Percentiles rank a stretch among this genome's conserved stretches.
Conservation (phyloP, 2,329 filamentous ascomycete species). For the Tricladium varicosporioides region DNA sequence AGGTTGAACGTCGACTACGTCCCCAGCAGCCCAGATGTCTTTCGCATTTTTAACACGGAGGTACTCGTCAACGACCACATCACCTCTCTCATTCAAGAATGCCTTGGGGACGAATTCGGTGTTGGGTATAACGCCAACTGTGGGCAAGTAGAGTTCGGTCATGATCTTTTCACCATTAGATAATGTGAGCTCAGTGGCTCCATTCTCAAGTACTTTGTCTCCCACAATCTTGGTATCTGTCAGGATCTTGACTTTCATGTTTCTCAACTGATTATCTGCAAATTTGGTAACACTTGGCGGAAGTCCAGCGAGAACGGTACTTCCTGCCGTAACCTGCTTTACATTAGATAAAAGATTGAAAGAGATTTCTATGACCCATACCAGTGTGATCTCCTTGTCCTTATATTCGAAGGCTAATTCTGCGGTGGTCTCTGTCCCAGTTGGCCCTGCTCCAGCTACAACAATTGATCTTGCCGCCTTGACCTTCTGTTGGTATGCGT, state of each 20-base stretch:
- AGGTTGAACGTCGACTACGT: slow-evolving; percentile 25
- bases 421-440: slow-evolving; percentile 34
- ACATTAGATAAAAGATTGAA: too few relatives aligned
- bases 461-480: slow-evolving; percentile 27
- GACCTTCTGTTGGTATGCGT: slow-evolving; percentile 21
- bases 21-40: slow-evolving; percentile 28
- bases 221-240: slow-evolving; percentile 41
- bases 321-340: slow-evolving; percentile 12
- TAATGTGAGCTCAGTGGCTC: slow-evolving; percentile 46
- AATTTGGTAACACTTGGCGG: slow-evolving; percentile 22
- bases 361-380: slow-evolving; percentile 1
- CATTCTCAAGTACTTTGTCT: slow-evolving; percentile 39
- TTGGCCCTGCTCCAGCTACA: slow-evolving; percentile 32
- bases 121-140: slow-evolving; percentile 54
- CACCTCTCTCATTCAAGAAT: slow-evolving; percentile 44
- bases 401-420: slow-evolving; percentile 31
- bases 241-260: slow-evolving; percentile 50
- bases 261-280: slow-evolving; percentile 49
- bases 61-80: slow-evolving; percentile 49
- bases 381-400: slow-evolving; percentile 24
- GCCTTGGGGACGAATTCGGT: slow-evolving; percentile 48
- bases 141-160: slow-evolving; percentile 57
- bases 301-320: slow-evolving; percentile 18
- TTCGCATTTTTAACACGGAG: slow-evolving; percentile 45
- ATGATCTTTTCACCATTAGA: slow-evolving; percentile 44